phyloP scores from a whole-genome alignment of 2,329 filamentous ascomycete species.

The Penicillium occitanis region DNA sequence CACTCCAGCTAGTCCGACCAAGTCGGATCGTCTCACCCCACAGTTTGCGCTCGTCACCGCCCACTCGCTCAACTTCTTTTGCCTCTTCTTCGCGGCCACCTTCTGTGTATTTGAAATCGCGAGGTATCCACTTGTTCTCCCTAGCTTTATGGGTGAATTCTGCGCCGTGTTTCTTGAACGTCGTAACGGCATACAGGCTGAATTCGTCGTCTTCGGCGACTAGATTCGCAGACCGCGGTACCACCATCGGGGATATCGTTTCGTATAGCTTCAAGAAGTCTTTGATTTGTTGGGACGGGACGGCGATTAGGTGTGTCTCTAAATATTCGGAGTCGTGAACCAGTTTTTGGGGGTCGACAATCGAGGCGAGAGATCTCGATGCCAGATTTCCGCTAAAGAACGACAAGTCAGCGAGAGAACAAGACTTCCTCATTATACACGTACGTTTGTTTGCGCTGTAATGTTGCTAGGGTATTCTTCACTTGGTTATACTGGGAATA shows the following conservation, averaged over 20 bases:
- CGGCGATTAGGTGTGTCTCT: constrained; percentile 89
- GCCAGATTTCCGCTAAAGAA: constrained; percentile 76
- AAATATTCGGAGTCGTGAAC: constrained; percentile 93
- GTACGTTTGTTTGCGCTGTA: constrained; percentile 86
- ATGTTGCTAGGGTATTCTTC: constrained; percentile 76
- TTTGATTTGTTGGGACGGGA: constrained; percentile 76
- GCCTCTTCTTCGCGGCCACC: constrained; percentile 87
- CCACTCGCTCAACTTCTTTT: constrained; percentile 77
- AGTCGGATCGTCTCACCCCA: constrained; percentile 89
- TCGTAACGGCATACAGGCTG: constrained; percentile 80
- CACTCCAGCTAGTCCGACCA: constrained; percentile 89
- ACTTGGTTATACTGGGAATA: constrained; percentile 91
- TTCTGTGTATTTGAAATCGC: constrained; percentile 90
- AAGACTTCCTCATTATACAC: constrained; percentile 27
- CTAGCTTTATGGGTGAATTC: constrained; percentile 92
- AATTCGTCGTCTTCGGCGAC: constrained; percentile 88
- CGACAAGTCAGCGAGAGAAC: neutral
- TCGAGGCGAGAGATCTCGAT: constrained; percentile 86
- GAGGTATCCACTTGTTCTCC: constrained; percentile 90
- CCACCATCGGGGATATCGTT: constrained; percentile 83
- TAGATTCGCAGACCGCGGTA: constrained; percentile 79
- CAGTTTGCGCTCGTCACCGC: constrained; percentile 82
- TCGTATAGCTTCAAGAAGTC: constrained; percentile 91
- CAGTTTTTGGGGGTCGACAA: constrained; percentile 77
- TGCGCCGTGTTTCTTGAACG: constrained; percentile 84